Evolutionary conservation across 768 basidiomycete genomes (phyloP).

Genomic region (Polyporus arcularius): DNA sequence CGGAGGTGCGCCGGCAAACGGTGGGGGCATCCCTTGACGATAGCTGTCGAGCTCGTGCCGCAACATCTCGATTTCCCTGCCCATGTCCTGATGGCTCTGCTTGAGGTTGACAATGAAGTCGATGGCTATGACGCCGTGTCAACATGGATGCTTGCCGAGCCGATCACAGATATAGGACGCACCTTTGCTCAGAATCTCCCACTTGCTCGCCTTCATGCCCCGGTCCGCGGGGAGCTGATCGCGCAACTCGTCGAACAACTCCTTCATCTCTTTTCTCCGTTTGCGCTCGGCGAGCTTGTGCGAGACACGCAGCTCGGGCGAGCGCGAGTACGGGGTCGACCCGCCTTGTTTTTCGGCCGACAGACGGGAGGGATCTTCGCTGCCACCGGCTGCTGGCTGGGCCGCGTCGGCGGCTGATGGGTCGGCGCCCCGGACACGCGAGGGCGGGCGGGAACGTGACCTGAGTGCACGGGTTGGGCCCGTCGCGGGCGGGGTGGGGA

Average conservation of each 20-base stretch:
- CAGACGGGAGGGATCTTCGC: conserved; percentile 21
- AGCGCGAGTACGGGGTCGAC: conserved; percentile 88
- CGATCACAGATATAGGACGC: conserved; percentile 21
- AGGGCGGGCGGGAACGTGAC: conserved; percentile 71
- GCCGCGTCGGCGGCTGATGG: conserved; percentile 36
- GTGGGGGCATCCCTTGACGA: conserved; percentile 54
- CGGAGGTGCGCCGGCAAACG: conserved; percentile 52
- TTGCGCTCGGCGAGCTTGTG: conserved; percentile 98
- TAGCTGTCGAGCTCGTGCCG: conserved; percentile 70
- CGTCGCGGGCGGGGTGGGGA: conserved; percentile 44
- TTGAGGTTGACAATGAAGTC: conserved; percentile 85
- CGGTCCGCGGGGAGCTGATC: conserved; percentile 91
- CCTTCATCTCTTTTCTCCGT: conserved; percentile 98
- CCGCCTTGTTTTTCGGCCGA: conserved; percentile 46
- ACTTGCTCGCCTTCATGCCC: conserved; percentile 96
- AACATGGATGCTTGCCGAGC: conserved; percentile 1
- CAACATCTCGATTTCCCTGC: conserved; percentile 75
- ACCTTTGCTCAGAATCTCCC: conserved; percentile 99
- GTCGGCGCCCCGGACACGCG: conserved; percentile 51
- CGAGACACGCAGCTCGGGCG: conserved; percentile 90
- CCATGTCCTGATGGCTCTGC: conserved; percentile 73
- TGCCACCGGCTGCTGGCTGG: conserved; percentile 19
- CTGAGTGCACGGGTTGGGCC: conserved; percentile 57
- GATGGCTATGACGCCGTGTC: conserved; percentile 56
- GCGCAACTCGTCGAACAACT: conserved; percentile 93